These are phyloP conservation scores for Psilocybe cubensis DNA, from an alignment of 768 basidiomycete species.

Conservation along the genomic window DNA sequence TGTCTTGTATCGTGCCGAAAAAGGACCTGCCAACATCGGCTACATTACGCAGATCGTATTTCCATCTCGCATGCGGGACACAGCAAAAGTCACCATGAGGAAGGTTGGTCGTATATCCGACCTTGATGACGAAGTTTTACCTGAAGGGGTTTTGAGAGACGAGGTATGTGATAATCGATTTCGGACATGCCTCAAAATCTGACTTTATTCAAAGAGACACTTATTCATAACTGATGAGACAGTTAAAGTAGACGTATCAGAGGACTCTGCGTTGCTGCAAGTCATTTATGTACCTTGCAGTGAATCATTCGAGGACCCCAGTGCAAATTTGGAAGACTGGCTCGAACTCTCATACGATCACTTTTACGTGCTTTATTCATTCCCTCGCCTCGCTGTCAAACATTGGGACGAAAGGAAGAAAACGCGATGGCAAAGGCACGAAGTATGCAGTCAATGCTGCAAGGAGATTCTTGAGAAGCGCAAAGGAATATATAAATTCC, in stretches of 20 bases:
- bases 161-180: constrained; percentile 51
- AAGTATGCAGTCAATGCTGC: constrained; percentile 52
- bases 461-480: constrained; percentile 32
- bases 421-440: constrained; percentile 38
- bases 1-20: constrained; percentile 49
- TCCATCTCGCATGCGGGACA: constrained; percentile 18
- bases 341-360: constrained; percentile 54
- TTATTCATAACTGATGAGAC: constrained; percentile 60
- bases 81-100: constrained; percentile 34
- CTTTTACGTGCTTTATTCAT: constrained; percentile 59
- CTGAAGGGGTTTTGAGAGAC: constrained; percentile 47
- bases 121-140: constrained; percentile 42
- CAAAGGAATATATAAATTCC: constrained; percentile 37
- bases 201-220: constrained; percentile 68
- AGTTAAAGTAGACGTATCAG: constrained; percentile 28
- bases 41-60: constrained; percentile 44
- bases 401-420: constrained; percentile 40
- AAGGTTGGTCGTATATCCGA: constrained; percentile 54
- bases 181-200: too few relatives aligned
- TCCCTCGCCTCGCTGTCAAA: constrained; percentile 42
- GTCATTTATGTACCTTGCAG: constrained; percentile 50
- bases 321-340: constrained; percentile 44
- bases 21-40: constrained; percentile 61
- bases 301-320: constrained; percentile 30
- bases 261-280: constrained; percentile 42